These are phyloP conservation scores for Litchi chinensis DNA, from an alignment of 345 rosid species.

Conservation along the genomic window DNA sequence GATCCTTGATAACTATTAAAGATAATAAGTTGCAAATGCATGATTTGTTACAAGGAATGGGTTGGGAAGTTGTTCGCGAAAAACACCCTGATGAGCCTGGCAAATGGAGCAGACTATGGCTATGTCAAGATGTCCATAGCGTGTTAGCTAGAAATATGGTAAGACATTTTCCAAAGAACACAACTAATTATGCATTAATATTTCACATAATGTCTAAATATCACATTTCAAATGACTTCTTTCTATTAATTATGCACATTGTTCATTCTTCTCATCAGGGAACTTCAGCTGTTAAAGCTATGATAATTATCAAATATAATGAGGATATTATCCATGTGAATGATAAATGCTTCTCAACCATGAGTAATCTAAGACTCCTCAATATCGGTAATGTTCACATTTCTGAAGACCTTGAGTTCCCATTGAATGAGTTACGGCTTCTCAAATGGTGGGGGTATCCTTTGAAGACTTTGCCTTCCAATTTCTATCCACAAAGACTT, in stretches of 20 bases:
- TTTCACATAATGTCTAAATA: no score
- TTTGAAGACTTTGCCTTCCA: no score
- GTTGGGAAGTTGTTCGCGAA: neutral
- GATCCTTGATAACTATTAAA: conserved; percentile 25
- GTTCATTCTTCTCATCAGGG: no score
- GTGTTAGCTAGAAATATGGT: conserved; percentile 30
- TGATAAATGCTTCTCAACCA: conserved; percentile 26
- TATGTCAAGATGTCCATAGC: conserved; percentile 25
- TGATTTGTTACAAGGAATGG: conserved; percentile 32
- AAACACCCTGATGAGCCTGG: conserved; percentile 33
- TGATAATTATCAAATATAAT: neutral
- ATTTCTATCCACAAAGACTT: no score
- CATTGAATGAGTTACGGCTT: no score
- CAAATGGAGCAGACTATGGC: conserved; percentile 36
- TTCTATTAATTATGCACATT: no score
- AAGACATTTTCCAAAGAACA: neutral
- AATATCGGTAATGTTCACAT: conserved; percentile 15
- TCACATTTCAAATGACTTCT: no score
- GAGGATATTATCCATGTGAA: conserved; percentile 11
- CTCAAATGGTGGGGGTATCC: no score
- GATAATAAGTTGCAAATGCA: conserved; percentile 33
- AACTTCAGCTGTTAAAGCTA: conserved; percentile 34
- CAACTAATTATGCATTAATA: no score
- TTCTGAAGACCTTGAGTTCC: no score
- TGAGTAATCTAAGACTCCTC: conserved; percentile 39